A percentile compares a stretch with the other conserved stretches of the same genome.
Conservation (phyloP, 176 grass and related monocot species). For the Ensete ventricosum region DNA sequence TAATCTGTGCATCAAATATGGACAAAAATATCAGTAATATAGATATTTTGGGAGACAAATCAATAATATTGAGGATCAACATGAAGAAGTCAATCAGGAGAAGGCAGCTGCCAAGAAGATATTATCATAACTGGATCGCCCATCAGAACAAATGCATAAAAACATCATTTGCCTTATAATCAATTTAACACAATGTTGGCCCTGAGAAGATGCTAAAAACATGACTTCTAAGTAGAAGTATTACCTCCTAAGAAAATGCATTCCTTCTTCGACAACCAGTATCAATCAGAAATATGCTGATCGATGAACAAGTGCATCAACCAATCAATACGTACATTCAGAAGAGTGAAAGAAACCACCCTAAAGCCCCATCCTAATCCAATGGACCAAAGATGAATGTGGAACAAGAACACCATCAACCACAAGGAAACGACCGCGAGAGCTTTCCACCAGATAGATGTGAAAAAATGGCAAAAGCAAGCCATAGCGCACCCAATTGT, state of each 20-base stretch:
- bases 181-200: too few relatives aligned
- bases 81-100: background rate
- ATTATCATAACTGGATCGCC: background rate
- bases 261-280: background rate
- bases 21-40: background rate
- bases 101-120: background rate
- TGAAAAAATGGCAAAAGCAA: constrained; percentile 6
- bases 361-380: background rate
- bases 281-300: background rate
- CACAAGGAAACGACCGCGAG: background rate
- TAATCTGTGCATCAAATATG: constrained; percentile 53
- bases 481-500: constrained; percentile 65
- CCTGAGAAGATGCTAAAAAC: background rate
- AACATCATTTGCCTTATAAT: too few relatives aligned
- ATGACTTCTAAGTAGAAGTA: background rate
- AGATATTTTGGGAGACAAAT: background rate
- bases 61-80: background rate
- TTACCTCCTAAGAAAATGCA: background rate
- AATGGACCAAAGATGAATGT: background rate
- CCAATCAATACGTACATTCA: background rate
- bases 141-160: background rate
- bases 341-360: background rate
- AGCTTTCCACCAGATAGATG: background rate
- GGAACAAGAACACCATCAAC: background rate
- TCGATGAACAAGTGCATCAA: background rate